Evolutionary conservation across 805 yeast genomes (phyloP).

Genomic region (Candida awuae): DNA sequence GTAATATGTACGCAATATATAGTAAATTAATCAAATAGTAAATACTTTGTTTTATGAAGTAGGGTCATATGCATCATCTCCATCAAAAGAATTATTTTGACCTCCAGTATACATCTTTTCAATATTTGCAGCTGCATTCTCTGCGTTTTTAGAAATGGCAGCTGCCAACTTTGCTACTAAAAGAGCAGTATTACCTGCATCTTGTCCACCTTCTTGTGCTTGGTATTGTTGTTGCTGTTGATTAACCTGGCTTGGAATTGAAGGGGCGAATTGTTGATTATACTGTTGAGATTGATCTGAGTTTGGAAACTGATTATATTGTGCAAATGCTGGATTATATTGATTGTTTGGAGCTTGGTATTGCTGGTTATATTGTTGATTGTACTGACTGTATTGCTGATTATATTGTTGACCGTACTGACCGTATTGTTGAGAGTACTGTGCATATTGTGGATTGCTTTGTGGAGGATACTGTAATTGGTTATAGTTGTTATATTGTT

Average conservation of each 20-base stretch:
- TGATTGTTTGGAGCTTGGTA: constrained; percentile 3
- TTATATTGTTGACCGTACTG: too few relatives aligned
- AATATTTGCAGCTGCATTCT: background rate
- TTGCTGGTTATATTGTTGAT: constrained; percentile 1
- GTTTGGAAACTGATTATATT: constrained; percentile 14
- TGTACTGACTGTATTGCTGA: constrained; percentile 4
- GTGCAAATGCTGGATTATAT: constrained; percentile 2
- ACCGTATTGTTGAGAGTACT: background rate
- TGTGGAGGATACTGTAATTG: constrained; percentile 4
- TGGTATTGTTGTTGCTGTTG: constrained; percentile 9
- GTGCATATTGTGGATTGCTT: constrained; percentile 3
- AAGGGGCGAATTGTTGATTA: constrained; percentile 16
- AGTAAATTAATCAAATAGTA: background rate
- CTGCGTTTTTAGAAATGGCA: constrained; percentile 4
- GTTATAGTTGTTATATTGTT: constrained; percentile 3
- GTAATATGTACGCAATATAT: too few relatives aligned
- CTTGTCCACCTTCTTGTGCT: background rate
- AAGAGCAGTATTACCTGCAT: constrained; percentile 7
- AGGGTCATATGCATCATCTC: constrained; percentile 22
- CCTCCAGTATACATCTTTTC: background rate
- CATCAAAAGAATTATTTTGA: background rate
- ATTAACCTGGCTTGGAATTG: too few relatives aligned
- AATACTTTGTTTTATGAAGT: background rate
- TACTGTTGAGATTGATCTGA: too few relatives aligned
- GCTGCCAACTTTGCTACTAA: constrained; percentile 14